phyloP scores from a whole-genome alignment of 176 grass and related monocot species.

The Aegilops bicornis region DNA sequence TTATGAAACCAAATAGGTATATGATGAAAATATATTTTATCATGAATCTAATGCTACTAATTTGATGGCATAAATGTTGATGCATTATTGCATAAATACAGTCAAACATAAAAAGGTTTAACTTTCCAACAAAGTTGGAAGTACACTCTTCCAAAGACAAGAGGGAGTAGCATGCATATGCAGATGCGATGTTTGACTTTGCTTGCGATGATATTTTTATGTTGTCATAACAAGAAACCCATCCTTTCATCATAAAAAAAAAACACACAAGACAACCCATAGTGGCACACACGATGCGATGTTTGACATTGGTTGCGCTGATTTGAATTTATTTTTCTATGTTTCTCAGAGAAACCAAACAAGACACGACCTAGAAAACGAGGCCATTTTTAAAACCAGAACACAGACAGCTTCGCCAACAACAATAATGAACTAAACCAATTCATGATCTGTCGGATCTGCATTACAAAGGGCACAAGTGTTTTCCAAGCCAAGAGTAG shows the following conservation, averaged over 20 bases:
- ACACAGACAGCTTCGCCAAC: neutral
- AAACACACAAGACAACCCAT: no score
- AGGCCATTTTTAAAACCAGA: neutral
- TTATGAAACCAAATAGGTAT: no score
- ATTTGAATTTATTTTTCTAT: neutral
- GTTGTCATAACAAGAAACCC: neutral
- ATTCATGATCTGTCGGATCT: conserved; percentile 30
- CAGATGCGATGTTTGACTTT: neutral
- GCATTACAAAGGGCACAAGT: conserved; percentile 30
- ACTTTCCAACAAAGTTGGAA: no score
- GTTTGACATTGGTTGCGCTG: neutral
- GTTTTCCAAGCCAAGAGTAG: neutral
- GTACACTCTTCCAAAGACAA: no score
- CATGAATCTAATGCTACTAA: no score
- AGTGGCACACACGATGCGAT: neutral
- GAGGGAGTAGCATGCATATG: no score
- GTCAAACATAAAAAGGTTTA: no score
- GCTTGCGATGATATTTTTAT: neutral
- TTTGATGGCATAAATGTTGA: no score
- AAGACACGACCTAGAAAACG: neutral
- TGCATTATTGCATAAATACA: no score
- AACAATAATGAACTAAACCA: conserved; percentile 27
- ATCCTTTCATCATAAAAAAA: neutral
- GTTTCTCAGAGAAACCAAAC: neutral
- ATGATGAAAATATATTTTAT: no score